phyloP scores from a whole-genome alignment of 371 early-diverging fungal genomes.

The Rhizopus arrhizus region DNA sequence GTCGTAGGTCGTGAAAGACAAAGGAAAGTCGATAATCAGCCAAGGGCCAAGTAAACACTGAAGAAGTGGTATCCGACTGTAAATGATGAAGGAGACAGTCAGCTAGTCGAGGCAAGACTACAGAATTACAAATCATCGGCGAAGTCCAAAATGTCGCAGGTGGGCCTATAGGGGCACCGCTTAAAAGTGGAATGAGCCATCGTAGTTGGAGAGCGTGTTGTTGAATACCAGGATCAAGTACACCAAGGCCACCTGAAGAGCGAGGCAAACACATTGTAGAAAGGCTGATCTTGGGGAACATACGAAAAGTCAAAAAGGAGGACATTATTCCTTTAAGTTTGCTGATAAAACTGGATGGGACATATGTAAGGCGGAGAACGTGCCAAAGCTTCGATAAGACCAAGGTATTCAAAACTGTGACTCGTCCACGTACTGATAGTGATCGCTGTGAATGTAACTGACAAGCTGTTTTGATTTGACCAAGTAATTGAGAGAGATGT shows the following conservation, averaged over 20 bases:
- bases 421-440: constrained; percentile 23
- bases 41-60: background rate
- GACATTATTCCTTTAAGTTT: background rate
- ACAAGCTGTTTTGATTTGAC: too few relatives aligned
- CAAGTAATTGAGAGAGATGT: too few relatives aligned
- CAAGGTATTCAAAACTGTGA: constrained; percentile 18
- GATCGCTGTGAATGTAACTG: background rate
- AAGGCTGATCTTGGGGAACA: constrained; percentile 6
- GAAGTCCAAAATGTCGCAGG: background rate
- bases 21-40: background rate
- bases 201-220: constrained; percentile 16
- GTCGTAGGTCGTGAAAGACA: background rate
- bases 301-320: constrained; percentile 1
- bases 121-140: background rate
- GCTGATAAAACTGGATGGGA: background rate
- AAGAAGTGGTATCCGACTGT: background rate
- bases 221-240: constrained; percentile 17
- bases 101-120: background rate
- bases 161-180: background rate
- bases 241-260: background rate
- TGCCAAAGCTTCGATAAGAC: constrained; percentile 25
- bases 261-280: constrained; percentile 4
- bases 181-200: constrained; percentile 20
- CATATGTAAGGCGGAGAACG: constrained; percentile 10
- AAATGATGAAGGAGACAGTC: background rate